Conservation (phyloP, 1,284 basidiomycete genomes). For the Paramarasmius palmivorus region DNA sequence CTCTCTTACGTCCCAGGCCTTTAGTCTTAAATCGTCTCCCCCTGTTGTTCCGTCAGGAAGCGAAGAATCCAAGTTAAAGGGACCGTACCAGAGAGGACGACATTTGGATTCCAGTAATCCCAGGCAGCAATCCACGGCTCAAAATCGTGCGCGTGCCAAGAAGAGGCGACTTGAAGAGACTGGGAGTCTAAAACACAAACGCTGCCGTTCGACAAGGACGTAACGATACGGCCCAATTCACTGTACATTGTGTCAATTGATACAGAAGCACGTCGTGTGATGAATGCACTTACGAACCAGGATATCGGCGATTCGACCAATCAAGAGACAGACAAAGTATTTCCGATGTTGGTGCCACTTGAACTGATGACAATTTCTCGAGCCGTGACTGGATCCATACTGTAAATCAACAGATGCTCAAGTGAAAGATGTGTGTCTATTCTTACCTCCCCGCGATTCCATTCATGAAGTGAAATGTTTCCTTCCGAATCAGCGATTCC, state of each 20-base stretch:
- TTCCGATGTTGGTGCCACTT: constrained; percentile 52
- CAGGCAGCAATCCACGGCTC: constrained; percentile 96
- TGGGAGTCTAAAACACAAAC: constrained; percentile 60
- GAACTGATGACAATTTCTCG: constrained; percentile 46
- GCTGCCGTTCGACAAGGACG: constrained; percentile 79
- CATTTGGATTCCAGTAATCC: constrained; percentile 79
- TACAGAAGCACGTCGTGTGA: constrained; percentile 7
- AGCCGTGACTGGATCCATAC: constrained; percentile 42
- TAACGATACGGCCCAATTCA: constrained; percentile 58
- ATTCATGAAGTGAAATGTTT: constrained; percentile 62
- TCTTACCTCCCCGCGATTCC: constrained; percentile 51
- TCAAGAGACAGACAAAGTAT: constrained; percentile 85
- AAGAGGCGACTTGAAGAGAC: constrained; percentile 45
- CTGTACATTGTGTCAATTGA: too few species aligned
- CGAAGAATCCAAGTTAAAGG: not conserved
- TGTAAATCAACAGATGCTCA: not conserved
- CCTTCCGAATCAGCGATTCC: constrained; percentile 87
- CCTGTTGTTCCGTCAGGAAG: constrained; percentile 48
- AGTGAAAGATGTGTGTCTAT: not conserved
- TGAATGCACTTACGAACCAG: constrained; percentile 24
- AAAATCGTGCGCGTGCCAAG: constrained; percentile 90
- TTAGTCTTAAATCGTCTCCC: constrained; percentile 90
- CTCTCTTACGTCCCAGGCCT: constrained; percentile 89
- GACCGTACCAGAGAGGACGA: constrained; percentile 80
- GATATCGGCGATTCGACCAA: constrained; percentile 72